phyloP scores from a whole-genome alignment of 148 eudicot species.

The Arctostaphylos glauca region DNA sequence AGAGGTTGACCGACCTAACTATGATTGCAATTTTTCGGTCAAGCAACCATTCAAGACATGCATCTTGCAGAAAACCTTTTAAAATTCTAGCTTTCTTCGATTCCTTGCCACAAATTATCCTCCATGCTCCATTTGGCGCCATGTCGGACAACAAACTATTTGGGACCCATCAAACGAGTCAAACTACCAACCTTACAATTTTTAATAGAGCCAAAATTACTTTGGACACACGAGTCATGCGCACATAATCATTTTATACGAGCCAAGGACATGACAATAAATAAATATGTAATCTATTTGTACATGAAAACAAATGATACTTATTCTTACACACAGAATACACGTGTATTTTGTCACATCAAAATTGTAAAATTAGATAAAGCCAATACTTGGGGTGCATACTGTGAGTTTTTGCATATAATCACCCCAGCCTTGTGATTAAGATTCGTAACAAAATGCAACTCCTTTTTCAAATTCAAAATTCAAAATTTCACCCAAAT shows the following conservation, averaged over 20 bases:
- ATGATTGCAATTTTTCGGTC: not conserved
- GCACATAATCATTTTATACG: not conserved
- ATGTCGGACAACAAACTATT: not conserved
- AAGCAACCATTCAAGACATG: not conserved
- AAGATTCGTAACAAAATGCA: not conserved
- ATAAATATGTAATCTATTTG: not conserved
- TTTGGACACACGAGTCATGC: not conserved
- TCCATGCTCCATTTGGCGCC: not conserved
- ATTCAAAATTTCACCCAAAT: not conserved
- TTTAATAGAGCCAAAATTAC: not conserved
- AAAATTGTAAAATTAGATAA: not conserved
- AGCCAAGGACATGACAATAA: not conserved
- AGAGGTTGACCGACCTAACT: not conserved
- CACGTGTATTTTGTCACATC: not conserved
- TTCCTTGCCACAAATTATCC: not conserved
- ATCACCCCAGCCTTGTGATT: too few relatives aligned
- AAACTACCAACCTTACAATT: not conserved
- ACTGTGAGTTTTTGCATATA: not conserved
- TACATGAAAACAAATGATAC: not conserved
- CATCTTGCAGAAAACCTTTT: not conserved
- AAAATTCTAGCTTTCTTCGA: not conserved
- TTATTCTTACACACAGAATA: not conserved
- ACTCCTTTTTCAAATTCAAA: not conserved
- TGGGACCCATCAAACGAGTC: not conserved
- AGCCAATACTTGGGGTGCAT: not conserved